Conservation (phyloP, 177 flowering plant species). For the Vitis hybrid region DNA sequence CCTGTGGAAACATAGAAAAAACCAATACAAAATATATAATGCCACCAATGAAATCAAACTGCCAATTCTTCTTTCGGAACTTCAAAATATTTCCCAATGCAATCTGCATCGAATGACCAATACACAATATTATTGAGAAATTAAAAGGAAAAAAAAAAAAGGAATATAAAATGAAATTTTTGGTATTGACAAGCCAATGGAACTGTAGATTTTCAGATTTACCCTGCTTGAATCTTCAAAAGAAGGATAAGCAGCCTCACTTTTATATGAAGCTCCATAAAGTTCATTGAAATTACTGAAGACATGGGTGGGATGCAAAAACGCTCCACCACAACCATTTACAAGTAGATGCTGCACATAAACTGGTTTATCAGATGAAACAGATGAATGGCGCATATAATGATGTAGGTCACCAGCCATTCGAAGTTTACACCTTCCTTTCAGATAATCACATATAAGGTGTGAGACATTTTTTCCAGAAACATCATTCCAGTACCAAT, state of each 20-base stretch:
- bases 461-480: constrained; percentile 86
- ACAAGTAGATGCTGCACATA: constrained; percentile 91
- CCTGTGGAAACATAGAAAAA: constrained; percentile 96
- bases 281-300: constrained; percentile 68
- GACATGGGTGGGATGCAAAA: constrained; percentile 97
- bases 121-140: constrained; percentile 1
- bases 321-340: constrained; percentile 99
- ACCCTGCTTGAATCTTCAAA: constrained; percentile 98
- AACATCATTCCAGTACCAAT: constrained; percentile 90
- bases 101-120: constrained; percentile 56
- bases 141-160: neutral
- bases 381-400: constrained; percentile 92
- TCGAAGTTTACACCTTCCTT: constrained; percentile 92
- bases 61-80: constrained; percentile 99
- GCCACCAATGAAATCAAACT: constrained; percentile 99
- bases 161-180: neutral
- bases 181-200: neutral
- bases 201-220: constrained; percentile 9
- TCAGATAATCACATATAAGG: constrained; percentile 73
- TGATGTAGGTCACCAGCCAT: constrained; percentile 98
- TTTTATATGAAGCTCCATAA: constrained; percentile 66
- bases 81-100: constrained; percentile 96
- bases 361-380: constrained; percentile 70
- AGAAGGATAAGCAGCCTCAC: constrained; percentile 93
- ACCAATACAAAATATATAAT: constrained; percentile 85